Percentiles rank a stretch among this genome's conserved stretches.
phyloP scores from a whole-genome alignment of 331 rosid genomes.

The Rhamnella rubrinervis region DNA sequence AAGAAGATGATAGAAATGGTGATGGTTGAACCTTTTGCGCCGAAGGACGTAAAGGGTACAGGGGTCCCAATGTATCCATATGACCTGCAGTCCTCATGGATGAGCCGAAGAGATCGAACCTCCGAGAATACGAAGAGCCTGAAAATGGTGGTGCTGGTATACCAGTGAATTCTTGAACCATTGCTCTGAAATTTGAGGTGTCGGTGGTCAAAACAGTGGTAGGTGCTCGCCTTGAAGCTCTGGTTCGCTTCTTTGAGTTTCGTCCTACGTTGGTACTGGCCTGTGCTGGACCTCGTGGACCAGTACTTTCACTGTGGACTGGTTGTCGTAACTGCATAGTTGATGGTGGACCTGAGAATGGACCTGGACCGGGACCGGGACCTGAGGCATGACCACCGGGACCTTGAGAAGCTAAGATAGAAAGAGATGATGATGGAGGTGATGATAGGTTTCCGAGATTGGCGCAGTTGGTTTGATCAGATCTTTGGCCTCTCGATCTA shows the following conservation, averaged over 20 bases:
- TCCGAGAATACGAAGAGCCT: slow-evolving; percentile 50
- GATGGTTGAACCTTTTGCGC: slow-evolving; percentile 46
- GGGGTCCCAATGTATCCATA: slow-evolving; percentile 23
- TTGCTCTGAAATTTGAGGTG: slow-evolving; percentile 87
- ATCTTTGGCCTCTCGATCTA: slow-evolving; percentile 22
- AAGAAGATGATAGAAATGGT: slow-evolving; percentile 35
- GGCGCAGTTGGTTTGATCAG: slow-evolving; percentile 39
- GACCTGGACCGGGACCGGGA: slow-evolving; percentile 4
- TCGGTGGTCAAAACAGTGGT: slow-evolving; percentile 95
- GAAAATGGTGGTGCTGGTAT: slow-evolving; percentile 90
- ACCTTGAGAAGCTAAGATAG: slow-evolving; percentile 19
- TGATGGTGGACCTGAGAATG: neutral
- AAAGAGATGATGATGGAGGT: slow-evolving; percentile 27
- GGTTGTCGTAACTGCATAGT: slow-evolving; percentile 11
- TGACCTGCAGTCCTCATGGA: slow-evolving; percentile 1
- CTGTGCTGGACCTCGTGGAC: slow-evolving; percentile 21
- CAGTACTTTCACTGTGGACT: neutral
- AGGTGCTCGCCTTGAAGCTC: slow-evolving; percentile 93
- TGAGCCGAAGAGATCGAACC: slow-evolving; percentile 62
- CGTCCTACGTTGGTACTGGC: slow-evolving; percentile 24
- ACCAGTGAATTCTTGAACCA: slow-evolving; percentile 98
- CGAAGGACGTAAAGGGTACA: slow-evolving; percentile 65
- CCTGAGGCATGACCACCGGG: neutral
- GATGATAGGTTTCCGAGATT: slow-evolving; percentile 12
- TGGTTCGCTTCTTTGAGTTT: slow-evolving; percentile 72